phyloP scores from a whole-genome alignment of 495 filamentous ascomycete genomes.

The Cercophora scortea region DNA sequence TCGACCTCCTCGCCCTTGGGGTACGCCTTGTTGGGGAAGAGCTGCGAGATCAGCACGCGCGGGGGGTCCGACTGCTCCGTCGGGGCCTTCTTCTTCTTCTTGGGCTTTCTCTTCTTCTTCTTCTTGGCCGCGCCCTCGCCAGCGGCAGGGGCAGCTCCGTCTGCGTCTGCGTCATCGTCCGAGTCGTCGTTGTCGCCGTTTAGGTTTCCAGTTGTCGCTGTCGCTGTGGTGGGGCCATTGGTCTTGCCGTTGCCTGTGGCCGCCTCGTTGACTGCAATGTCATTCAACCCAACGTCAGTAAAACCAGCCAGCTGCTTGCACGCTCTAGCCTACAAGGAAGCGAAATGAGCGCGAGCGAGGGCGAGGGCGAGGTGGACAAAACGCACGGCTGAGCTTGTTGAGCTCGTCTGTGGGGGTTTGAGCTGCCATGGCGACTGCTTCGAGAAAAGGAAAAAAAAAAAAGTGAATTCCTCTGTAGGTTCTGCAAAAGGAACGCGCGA shows the following conservation, averaged over 20 bases:
- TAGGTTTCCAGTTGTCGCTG: constrained; percentile 47
- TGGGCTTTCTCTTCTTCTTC: constrained; percentile 81
- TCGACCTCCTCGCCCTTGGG: constrained; percentile 78
- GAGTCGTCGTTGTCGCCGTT: constrained; percentile 8
- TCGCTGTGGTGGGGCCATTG: constrained; percentile 25
- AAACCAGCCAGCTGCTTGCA: no score
- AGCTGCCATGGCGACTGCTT: constrained; percentile 30
- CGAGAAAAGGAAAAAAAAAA: no score
- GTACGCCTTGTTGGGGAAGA: constrained; percentile 69
- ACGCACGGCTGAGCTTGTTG: constrained; percentile 35
- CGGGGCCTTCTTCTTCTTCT: constrained; percentile 67
- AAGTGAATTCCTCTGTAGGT: neutral
- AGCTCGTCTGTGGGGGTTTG: constrained; percentile 34
- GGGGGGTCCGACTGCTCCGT: constrained; percentile 73
- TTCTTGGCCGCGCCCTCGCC: constrained; percentile 41
- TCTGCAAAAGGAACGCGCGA: no score
- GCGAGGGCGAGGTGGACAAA: neutral
- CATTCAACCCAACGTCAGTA: neutral
- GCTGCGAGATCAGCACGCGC: constrained; percentile 61
- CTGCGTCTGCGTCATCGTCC: constrained; percentile 47
- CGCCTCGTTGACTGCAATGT: constrained; percentile 27
- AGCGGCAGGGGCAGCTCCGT: constrained; percentile 28
- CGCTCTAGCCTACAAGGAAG: no score
- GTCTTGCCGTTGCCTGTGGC: constrained; percentile 45
- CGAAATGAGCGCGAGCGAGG: no score